Evolutionary conservation across 176 grass and related monocot genomes (phyloP).

Genomic region (Carex pumila): DNA sequence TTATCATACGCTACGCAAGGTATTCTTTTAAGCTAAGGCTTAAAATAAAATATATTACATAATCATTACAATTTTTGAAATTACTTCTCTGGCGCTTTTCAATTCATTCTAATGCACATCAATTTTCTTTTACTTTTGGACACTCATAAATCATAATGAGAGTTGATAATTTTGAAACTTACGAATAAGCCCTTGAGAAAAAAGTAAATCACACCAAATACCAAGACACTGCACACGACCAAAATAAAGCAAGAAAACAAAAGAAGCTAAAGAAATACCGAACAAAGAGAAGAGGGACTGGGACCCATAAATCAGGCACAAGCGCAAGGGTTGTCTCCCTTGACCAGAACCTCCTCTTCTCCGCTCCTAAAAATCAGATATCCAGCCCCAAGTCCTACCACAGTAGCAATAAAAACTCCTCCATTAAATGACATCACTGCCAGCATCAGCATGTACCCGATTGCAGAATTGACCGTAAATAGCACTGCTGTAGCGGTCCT

Average conservation of each 20-base stretch:
- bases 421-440: conserved; percentile 97
- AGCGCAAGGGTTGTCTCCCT: conserved; percentile 70
- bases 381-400: conserved; percentile 60
- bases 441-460: conserved; percentile 95
- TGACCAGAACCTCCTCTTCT: conserved; percentile 52
- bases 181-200: not conserved
- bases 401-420: conserved; percentile 68
- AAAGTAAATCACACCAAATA: not conserved
- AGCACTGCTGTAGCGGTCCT: conserved; percentile 38
- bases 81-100: not conserved
- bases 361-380: conserved; percentile 79
- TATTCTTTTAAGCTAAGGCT: not conserved
- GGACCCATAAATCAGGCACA: conserved; percentile 43
- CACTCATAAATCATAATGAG: not conserved
- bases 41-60: not conserved
- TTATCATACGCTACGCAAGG: not conserved
- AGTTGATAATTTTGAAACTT: not conserved
- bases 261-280: conserved; percentile 8
- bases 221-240: conserved; percentile 10
- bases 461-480: conserved; percentile 74
- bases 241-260: not conserved
- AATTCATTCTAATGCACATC: not conserved
- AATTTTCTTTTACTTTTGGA: not conserved
- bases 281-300: not conserved
- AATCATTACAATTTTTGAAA: not conserved